Base-by-base conservation (phyloP, 805 yeast genomes). In the Candida sanyiensis region DNA sequence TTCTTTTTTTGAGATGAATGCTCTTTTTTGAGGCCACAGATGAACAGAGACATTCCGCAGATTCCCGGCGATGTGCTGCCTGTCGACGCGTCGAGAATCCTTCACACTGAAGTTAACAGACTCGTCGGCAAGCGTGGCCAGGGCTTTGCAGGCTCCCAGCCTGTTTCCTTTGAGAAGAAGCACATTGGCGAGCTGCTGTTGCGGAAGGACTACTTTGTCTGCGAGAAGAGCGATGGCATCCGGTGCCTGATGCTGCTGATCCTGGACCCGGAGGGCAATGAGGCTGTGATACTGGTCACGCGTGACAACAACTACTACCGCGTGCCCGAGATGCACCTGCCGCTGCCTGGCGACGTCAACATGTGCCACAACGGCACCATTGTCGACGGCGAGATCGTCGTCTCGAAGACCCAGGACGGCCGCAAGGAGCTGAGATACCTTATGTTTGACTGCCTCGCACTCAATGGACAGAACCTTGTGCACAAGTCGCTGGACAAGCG, bases 201-300 rank as follows among this genome's bases (percentile, higher is more conserved):
- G 55, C 62, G 70, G 3, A 78, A 80, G 42, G 97, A 94, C 53
- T 93, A 89, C 56, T 80, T 79, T 49, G 98, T 93, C 0, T 94
- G 98, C 64, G 99, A 93, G 54, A 93, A 93, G 58, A 77, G 93
- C 0, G 98, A 93, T 61, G 99, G 99, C 0, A 65, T 90, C 35
- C 68, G 99, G 38, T 87, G 94, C 42, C 64, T 93, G 38, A 67
- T 93, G 69, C 71, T 83, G 37, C 61, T 83, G 21, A 63, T 74
- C 7, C 64, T 75, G 47, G 82, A 80, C 39, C 81, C 83, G 11
- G 75, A 78, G 6, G 79, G 77, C 21, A 90, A 86, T 33, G 97
- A 93, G 58, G 90, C 94, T 4, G 84, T 87, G 7, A 93, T 88
- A 53, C 66, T 93, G 48, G 82, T 93, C 28, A 90, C 94, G 22